A percentile compares a stretch with the other conserved stretches of the same genome.
phyloP scores from a whole-genome alignment of 306 rosid species.

The Arachis hypogaea region DNA sequence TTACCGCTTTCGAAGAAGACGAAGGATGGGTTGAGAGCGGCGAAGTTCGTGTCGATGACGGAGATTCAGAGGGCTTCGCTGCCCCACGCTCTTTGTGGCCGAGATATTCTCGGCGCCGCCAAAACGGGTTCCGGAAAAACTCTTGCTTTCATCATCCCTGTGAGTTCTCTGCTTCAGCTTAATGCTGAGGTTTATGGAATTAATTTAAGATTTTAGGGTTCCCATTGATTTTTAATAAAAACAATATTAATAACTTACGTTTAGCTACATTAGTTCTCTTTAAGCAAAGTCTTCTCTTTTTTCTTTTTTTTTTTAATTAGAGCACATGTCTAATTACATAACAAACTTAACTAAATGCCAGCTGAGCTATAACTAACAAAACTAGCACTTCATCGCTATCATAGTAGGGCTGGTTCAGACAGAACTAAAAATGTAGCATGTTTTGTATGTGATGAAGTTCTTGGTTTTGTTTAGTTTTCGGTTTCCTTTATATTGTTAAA shows the following conservation, averaged over 20 bases:
- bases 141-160: conserved; percentile 84
- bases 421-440: not conserved
- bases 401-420: not conserved
- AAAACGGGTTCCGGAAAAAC: conserved; percentile 97
- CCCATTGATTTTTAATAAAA: not conserved
- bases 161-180: conserved; percentile 40
- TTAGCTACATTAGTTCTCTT: too few species aligned
- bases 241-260: not conserved
- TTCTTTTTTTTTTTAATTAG: too few species aligned
- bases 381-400: too few species aligned
- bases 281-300: too few species aligned
- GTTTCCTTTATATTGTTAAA: not conserved
- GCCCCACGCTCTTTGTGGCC: conserved; percentile 82
- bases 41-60: conserved; percentile 64
- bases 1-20: conserved; percentile 70
- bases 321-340: too few species aligned
- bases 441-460: not conserved
- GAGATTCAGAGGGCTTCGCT: conserved; percentile 85
- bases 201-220: conserved; percentile 9
- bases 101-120: conserved; percentile 92
- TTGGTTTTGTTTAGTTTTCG: not conserved
- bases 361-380: too few species aligned
- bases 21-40: conserved; percentile 53
- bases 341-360: too few species aligned
- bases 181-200: not conserved